Conservation (phyloP, 352 stramenopile genomes). For the Albugo laibachii region DNA sequence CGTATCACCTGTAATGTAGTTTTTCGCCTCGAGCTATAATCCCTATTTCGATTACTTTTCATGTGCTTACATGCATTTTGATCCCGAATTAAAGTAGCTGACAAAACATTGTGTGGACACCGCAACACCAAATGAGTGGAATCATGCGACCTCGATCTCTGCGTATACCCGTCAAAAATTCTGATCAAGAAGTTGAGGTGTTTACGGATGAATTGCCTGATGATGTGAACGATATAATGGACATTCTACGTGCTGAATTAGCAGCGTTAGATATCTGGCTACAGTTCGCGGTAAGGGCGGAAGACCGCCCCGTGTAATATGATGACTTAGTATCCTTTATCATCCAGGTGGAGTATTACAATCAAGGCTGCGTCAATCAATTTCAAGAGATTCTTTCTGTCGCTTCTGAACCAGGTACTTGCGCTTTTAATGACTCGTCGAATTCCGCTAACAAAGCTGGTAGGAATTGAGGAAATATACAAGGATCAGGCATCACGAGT, state of each 20-base stretch:
- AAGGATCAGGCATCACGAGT: slow-evolving; percentile 66
- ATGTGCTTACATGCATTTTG: slow-evolving; percentile 6
- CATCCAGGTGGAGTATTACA: slow-evolving; percentile 75
- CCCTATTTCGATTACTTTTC: too few species aligned
- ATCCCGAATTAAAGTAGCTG: too few species aligned
- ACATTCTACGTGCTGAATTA: slow-evolving; percentile 79
- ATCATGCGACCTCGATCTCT: slow-evolving; percentile 27
- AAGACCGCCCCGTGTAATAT: neutral
- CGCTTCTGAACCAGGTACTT: slow-evolving; percentile 41
- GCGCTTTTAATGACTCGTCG: neutral
- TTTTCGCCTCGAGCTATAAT: neutral
- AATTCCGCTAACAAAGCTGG: neutral
- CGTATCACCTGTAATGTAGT: slow-evolving; percentile 4
- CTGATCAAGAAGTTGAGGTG: slow-evolving; percentile 75
- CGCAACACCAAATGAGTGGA: too few species aligned
- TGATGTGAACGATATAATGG: slow-evolving; percentile 83
- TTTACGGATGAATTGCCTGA: slow-evolving; percentile 79
- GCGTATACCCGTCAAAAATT: slow-evolving; percentile 83
- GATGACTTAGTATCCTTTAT: slow-evolving; percentile 1
- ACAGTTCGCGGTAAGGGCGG: slow-evolving; percentile 61
- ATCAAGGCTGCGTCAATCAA: slow-evolving; percentile 52
- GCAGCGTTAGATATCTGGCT: slow-evolving; percentile 83
- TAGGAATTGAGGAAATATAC: slow-evolving; percentile 75
- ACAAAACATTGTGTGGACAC: too few species aligned
- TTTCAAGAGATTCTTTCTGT: slow-evolving; percentile 77